Evolutionary conservation across 805 yeast species (phyloP).

Genomic region (Lipomyces chichibuensis): DNA sequence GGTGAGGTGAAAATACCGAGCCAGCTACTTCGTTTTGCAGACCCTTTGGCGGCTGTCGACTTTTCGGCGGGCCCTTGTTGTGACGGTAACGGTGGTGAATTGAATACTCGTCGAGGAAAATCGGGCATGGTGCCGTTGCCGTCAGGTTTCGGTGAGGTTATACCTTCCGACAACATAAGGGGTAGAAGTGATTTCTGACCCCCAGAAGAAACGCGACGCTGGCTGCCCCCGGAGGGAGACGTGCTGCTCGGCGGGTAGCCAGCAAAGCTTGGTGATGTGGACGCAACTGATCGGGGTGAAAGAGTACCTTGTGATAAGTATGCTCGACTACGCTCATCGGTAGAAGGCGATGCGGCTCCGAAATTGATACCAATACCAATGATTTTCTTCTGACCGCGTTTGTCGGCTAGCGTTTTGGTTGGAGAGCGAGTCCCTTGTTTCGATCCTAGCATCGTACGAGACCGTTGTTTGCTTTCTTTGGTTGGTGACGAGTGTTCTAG

Average conservation of each 20-base stretch:
- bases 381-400: slow-evolving; percentile 4
- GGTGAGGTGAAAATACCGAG: slow-evolving; percentile 8
- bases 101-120: slow-evolving; percentile 3
- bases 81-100: neutral
- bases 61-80: neutral
- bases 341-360: neutral
- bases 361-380: slow-evolving; percentile 25
- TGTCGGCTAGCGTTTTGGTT: neutral
- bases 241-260: neutral
- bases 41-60: neutral
- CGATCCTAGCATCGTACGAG: neutral
- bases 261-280: neutral
- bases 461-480: neutral
- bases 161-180: slow-evolving; percentile 12
- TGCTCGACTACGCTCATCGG: neutral
- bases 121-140: neutral
- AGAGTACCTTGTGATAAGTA: neutral
- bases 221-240: neutral
- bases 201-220: slow-evolving; percentile 23
- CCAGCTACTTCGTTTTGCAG: slow-evolving; percentile 20
- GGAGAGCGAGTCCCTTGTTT: neutral
- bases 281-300: slow-evolving; percentile 2
- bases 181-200: slow-evolving; percentile 26
- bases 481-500: slow-evolving; percentile 19
- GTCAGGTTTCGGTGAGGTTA: slow-evolving; percentile 14